These are phyloP conservation scores for Pleurotus ostreatus DNA, from an alignment of 768 basidiomycete species.

Conservation along the genomic window DNA sequence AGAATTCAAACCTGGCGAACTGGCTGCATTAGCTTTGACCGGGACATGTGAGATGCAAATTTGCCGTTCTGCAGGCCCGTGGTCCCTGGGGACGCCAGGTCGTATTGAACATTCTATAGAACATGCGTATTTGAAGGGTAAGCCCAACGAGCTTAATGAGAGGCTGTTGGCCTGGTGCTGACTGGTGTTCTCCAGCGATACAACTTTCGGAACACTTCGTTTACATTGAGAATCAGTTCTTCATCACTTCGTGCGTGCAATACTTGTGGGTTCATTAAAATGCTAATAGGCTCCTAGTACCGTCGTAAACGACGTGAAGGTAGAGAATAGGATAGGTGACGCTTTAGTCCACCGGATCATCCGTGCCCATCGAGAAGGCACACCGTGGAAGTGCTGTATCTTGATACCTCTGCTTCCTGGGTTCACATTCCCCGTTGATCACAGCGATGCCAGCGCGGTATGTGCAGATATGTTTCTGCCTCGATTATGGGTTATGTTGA, in stretches of 20 bases:
- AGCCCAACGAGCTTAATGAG: constrained; percentile 8
- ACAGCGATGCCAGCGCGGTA: constrained; percentile 89
- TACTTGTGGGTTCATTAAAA: background rate
- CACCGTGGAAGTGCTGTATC: constrained; percentile 89
- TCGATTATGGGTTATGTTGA: background rate
- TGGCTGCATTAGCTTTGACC: constrained; percentile 75
- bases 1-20: constrained; percentile 81
- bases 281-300: constrained; percentile 45
- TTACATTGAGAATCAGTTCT: constrained; percentile 96
- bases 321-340: constrained; percentile 95
- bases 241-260: constrained; percentile 78
- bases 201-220: constrained; percentile 95
- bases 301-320: constrained; percentile 72
- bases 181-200: constrained; percentile 56
- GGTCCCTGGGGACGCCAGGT: constrained; percentile 90
- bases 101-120: constrained; percentile 90
- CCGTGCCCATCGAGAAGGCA: constrained; percentile 75
- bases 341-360: constrained; percentile 90
- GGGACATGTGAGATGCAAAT: constrained; percentile 98
- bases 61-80: constrained; percentile 90
- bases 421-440: constrained; percentile 90
- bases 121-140: constrained; percentile 89
- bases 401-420: constrained; percentile 91
- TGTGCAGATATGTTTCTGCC: constrained; percentile 21
- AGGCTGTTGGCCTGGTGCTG: background rate